Conservation (phyloP, 1,284 basidiomycete genomes). For the Ustilago nuda region DNA sequence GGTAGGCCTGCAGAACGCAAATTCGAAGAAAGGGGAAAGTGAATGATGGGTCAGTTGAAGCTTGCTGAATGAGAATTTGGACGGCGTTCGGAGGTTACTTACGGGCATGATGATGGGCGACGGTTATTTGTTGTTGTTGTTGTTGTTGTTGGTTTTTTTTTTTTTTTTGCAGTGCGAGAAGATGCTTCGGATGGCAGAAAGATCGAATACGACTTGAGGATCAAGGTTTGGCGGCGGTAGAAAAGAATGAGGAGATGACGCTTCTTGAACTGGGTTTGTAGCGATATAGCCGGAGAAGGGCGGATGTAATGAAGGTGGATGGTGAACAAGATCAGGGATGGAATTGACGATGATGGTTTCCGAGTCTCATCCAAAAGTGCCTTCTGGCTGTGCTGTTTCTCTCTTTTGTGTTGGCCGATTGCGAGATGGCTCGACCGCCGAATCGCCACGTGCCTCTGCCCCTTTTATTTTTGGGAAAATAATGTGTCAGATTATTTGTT, state of each 20-base stretch:
- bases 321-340: background rate
- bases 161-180: background rate
- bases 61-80: too few species aligned
- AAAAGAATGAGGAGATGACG: too few species aligned
- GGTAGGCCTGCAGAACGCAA: constrained; percentile 74
- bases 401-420: constrained; percentile 1
- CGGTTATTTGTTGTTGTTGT: background rate
- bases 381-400: constrained; percentile 4
- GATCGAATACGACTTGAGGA: too few species aligned
- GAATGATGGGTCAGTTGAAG: background rate
- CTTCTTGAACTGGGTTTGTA: too few species aligned
- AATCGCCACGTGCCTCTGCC: constrained; percentile 5
- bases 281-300: too few species aligned
- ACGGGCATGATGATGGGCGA: constrained; percentile 14
- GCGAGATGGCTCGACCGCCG: constrained; percentile 23
- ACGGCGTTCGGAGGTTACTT: background rate
- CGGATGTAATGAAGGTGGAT: too few species aligned
- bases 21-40: background rate
- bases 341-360: constrained; percentile 2
- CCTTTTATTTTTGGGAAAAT: background rate
- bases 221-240: too few species aligned
- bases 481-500: too few species aligned
- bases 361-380: background rate
- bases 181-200: background rate
- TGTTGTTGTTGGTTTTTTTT: too few species aligned